Conservation (phyloP, 2,329 filamentous ascomycete genomes). For the Sphaerulina populicola region DNA sequence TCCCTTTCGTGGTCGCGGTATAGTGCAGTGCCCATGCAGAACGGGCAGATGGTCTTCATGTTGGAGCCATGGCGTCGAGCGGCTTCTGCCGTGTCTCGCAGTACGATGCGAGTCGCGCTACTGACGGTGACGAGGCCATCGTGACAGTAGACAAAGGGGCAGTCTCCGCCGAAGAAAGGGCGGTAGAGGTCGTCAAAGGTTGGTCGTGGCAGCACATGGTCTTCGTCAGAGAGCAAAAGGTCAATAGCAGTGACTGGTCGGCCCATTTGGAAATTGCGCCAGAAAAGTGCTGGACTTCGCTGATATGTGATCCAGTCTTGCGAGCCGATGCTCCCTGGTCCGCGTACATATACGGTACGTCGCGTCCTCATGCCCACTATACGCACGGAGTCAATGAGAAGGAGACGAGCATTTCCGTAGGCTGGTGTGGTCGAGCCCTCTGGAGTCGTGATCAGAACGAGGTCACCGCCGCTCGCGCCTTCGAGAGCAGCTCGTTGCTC, state of each 20-base stretch:
- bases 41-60: constrained; percentile 4
- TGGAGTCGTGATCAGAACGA: constrained; percentile 1
- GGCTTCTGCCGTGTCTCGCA: neutral
- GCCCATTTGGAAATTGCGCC: neutral
- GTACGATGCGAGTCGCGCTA: neutral
- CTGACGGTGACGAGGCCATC: neutral
- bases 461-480: neutral
- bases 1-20: constrained; percentile 1
- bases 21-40: constrained; percentile 3
- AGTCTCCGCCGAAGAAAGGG: neutral
- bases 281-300: neutral
- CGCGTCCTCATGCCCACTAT: neutral
- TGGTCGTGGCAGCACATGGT: neutral
- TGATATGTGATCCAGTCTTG: neutral
- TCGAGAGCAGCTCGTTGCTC: neutral
- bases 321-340: neutral
- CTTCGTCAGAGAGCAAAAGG: neutral
- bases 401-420: neutral
- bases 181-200: neutral
- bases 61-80: neutral
- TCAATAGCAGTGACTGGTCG: neutral
- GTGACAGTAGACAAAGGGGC: neutral
- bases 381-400: constrained; percentile 1
- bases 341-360: neutral
- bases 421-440: neutral